Evolutionary conservation across 2,329 filamentous ascomycete species (phyloP), one percentile per base, ranked within the genome.

Genomic region (Colletotrichum graminicola): DNA sequence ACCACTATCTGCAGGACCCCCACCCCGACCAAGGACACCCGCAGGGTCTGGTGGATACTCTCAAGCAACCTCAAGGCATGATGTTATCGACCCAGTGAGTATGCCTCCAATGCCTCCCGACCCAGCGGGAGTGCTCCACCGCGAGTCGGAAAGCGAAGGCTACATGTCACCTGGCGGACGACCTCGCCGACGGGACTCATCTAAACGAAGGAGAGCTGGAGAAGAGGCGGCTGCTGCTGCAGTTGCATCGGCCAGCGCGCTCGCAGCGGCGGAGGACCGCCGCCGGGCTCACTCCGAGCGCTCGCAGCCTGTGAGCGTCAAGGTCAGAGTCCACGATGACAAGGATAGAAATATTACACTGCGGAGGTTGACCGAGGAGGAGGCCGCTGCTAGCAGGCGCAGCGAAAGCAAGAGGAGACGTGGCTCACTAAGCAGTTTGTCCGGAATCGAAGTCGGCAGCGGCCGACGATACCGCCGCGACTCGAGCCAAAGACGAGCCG

Each of bases 311-410:
- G 83, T 89, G 41, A 88, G 87, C 76, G 86, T 91, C 68, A 90
- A 88, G 77, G 80, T 91, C 67, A 88, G 87, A 76, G 83, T 91
- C 57, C 86, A 90, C 73, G 87, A 90, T 74, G 89, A 91, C 75
- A 85, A 84, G 41, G 86, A 89, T 70, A 83, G 87, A 73, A 90
- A 90, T 73, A 85, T 92, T 67, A 92, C 89, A 18, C 80, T 92
- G 52, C 85, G 89, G 47, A 84, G 88, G 45, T 80, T 91, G 32
- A 90, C 90, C 0, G 89, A 90, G 34, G 86, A 89, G 73, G 90
- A 92, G 77, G 84, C 87, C 3, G 82, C 83, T 43, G 82, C 83
- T 39, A 81, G 78, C 5, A 78, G 82, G 16, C 82, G 83, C 55
- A 79, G 80, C 12, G 77, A 79, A 56, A 56, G 52, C 32, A 78